phyloP scores from a whole-genome alignment of 768 basidiomycete genomes.

The Boletus pseudopeckii region DNA sequence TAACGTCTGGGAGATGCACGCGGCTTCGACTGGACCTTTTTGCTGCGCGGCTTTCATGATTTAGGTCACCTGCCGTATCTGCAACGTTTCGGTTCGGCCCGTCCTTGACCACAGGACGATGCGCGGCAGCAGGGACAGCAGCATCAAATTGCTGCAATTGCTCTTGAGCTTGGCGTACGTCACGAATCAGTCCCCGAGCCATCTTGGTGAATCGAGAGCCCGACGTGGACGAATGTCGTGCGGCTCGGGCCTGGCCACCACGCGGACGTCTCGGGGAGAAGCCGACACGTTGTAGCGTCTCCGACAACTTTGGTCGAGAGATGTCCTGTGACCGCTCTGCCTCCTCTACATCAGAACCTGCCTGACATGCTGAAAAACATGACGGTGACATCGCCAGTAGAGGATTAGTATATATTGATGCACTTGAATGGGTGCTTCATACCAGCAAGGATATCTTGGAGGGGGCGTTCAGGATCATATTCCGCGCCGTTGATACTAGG shows the following conservation, averaged over 20 bases:
- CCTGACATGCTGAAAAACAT: slow-evolving; percentile 46
- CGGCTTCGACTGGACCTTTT: slow-evolving; percentile 34
- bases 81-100: slow-evolving; percentile 26
- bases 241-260: slow-evolving; percentile 34
- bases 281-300: slow-evolving; percentile 62
- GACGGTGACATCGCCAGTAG: not conserved
- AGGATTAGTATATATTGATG: not conserved
- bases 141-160: slow-evolving; percentile 9
- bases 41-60: slow-evolving; percentile 7
- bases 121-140: not conserved
- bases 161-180: slow-evolving; percentile 46
- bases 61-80: slow-evolving; percentile 2
- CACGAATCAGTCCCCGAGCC: slow-evolving; percentile 53
- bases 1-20: slow-evolving; percentile 75
- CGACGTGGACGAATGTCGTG: slow-evolving; percentile 31
- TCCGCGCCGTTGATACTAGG: slow-evolving; percentile 70
- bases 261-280: slow-evolving; percentile 79
- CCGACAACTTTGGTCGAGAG: slow-evolving; percentile 62
- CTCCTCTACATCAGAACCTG: slow-evolving; percentile 49
- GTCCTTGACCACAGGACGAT: slow-evolving; percentile 21
- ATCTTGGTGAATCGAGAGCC: slow-evolving; percentile 60
- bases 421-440: slow-evolving; percentile 20
- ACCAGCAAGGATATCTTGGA: slow-evolving; percentile 68
- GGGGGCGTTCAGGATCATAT: slow-evolving; percentile 80
- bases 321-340: slow-evolving; percentile 40